A percentile compares a stretch with the other conserved stretches of the same genome.
Evolutionary conservation across 495 filamentous ascomycete species (phyloP).

Genomic region (Hypoxylon intermedium): DNA sequence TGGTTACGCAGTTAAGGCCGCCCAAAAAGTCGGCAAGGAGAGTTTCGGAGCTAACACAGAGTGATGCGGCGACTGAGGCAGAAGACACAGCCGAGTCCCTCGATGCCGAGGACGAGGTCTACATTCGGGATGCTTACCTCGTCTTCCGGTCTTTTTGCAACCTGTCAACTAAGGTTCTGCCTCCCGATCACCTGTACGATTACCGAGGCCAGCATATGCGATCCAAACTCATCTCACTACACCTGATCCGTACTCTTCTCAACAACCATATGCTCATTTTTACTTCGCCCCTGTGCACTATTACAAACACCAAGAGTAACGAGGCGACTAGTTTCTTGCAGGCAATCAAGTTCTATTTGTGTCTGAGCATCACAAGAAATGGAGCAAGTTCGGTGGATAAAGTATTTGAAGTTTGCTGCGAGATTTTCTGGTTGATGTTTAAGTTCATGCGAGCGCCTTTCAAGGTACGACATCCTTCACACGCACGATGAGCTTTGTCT

Average conservation of each 20-base stretch:
- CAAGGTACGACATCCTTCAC: conserved; percentile 65
- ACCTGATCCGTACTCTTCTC: conserved; percentile 90
- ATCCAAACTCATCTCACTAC: conserved; percentile 92
- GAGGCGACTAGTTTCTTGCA: conserved; percentile 92
- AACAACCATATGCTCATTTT: conserved; percentile 90
- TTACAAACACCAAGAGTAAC: conserved; percentile 81
- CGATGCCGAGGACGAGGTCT: conserved; percentile 95
- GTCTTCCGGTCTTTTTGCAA: conserved; percentile 98
- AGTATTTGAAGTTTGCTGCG: conserved; percentile 94
- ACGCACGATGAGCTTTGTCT: not conserved
- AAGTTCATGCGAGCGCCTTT: conserved; percentile 92
- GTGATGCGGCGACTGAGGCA: conserved; percentile 48
- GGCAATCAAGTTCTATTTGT: conserved; percentile 94
- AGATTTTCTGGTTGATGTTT: conserved; percentile 97
- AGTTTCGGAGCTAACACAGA: conserved; percentile 61
- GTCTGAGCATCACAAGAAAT: conserved; percentile 91
- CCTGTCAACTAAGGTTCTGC: conserved; percentile 87
- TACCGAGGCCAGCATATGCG: conserved; percentile 94
- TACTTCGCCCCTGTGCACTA: conserved; percentile 85
- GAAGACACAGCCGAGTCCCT: conserved; percentile 65
- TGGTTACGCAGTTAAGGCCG: conserved; percentile 80
- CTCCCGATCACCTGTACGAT: conserved; percentile 90
- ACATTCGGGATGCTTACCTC: conserved; percentile 93
- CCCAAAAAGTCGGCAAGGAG: conserved; percentile 63
- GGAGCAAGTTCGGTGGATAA: conserved; percentile 87